Evolutionary conservation across 768 basidiomycete genomes (phyloP).

Genomic region (Hygrocybe coccinea): DNA sequence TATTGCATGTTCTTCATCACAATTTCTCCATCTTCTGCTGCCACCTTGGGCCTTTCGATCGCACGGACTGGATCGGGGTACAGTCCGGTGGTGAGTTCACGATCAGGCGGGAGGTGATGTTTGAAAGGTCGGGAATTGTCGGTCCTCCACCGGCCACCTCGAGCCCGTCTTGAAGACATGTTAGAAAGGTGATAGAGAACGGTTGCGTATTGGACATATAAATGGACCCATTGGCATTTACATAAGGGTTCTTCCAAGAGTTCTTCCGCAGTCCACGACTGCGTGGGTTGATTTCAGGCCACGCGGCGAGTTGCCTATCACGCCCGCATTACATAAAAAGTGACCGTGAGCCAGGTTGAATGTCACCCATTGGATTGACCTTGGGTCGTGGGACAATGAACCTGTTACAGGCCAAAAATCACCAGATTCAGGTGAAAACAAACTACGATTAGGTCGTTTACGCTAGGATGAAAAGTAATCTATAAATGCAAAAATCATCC

Average conservation of each 20-base stretch:
- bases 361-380: neutral
- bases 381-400: neutral
- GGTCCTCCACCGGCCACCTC: no score
- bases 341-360: neutral
- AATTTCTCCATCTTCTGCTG: conserved; percentile 23
- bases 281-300: no score
- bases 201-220: no score
- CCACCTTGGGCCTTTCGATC: conserved; percentile 19
- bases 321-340: no score
- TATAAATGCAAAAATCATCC: neutral
- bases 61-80: conserved; percentile 23
- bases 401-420: neutral
- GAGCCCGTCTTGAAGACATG: no score
- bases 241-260: no score
- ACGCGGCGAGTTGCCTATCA: no score
- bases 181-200: no score
- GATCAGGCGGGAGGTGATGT: conserved; percentile 28
- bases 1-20: conserved; percentile 35
- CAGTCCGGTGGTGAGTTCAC: conserved; percentile 36
- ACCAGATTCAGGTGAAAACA: neutral
- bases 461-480: neutral
- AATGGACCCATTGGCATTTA: no score
- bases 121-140: no score
- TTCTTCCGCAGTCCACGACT: no score
- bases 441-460: neutral